Evolutionary conservation across 2,329 filamentous ascomycete genomes (phyloP).

Genomic region (Botryotinia narcissicola): DNA sequence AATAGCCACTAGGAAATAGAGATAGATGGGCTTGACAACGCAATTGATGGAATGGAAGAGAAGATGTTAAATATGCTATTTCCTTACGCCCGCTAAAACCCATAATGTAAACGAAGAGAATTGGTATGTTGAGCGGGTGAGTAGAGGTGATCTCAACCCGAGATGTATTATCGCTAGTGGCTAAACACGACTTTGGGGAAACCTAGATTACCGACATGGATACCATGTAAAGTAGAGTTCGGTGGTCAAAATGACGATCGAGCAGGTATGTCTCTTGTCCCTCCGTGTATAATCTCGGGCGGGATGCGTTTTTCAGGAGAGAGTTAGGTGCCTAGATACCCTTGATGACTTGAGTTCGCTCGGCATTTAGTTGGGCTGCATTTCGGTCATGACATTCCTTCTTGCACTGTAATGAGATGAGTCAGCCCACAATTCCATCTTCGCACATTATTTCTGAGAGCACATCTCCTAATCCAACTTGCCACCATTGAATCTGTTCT

Average conservation of each 20-base stretch:
- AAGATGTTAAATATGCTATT: slow-evolving; percentile 9
- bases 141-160: background rate
- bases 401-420: slow-evolving; percentile 64
- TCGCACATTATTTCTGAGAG: slow-evolving; percentile 40
- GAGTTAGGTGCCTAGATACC: slow-evolving; percentile 61
- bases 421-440: slow-evolving; percentile 3
- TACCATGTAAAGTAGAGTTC: background rate
- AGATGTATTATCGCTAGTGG: background rate
- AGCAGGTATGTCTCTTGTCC: background rate
- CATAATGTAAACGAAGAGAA: background rate
- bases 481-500: slow-evolving; percentile 38
- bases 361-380: slow-evolving; percentile 84
- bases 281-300: background rate
- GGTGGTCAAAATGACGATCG: background rate
- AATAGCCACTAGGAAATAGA: background rate
- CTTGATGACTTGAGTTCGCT: slow-evolving; percentile 91
- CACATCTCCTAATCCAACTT: slow-evolving; percentile 41
- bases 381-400: slow-evolving; percentile 95
- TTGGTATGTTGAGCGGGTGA: background rate
- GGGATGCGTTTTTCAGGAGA: background rate
- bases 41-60: background rate
- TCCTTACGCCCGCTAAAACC: slow-evolving; percentile 15
- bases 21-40: slow-evolving; percentile 8
- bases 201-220: background rate
- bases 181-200: background rate